Percentiles rank a stretch among this genome's conserved stretches.
These are phyloP conservation scores for Urostyla sp. DNA, from an alignment of 73 alveolate genomes.

Conservation along the genomic window DNA sequence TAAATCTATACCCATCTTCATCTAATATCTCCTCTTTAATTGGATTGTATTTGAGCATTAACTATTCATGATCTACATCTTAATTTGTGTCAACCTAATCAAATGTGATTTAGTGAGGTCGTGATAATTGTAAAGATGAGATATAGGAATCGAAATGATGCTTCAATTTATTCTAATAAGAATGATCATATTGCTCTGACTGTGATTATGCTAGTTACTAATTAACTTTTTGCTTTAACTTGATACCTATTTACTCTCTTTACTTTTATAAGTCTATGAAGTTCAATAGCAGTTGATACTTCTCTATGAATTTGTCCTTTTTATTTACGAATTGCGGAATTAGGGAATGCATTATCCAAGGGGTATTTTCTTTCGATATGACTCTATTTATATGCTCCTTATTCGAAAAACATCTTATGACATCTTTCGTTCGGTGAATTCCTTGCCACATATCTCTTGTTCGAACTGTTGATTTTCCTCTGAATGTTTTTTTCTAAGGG, in stretches of 20 bases:
- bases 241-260: slow-evolving; percentile 8
- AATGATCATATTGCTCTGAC: neutral
- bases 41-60: too few relatives aligned
- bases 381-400: slow-evolving; percentile 40
- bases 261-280: neutral
- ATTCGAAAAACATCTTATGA: slow-evolving; percentile 10
- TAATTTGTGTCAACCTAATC: too few relatives aligned
- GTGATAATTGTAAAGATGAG: slow-evolving; percentile 8
- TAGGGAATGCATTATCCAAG: slow-evolving; percentile 10
- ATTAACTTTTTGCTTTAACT: neutral
- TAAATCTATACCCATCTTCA: too few relatives aligned
- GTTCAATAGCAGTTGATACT: slow-evolving; percentile 28
- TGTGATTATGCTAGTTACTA: neutral
- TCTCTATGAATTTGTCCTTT: slow-evolving; percentile 37
- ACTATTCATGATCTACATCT: too few relatives aligned
- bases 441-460: slow-evolving; percentile 54
- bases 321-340: slow-evolving; percentile 8
- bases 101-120: too few relatives aligned
- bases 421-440: slow-evolving; percentile 34
- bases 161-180: slow-evolving; percentile 9
- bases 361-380: slow-evolving; percentile 22
- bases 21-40: too few relatives aligned
- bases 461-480: too few relatives aligned
- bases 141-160: slow-evolving; percentile 35
- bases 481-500: too few relatives aligned